Evolutionary conservation across 805 yeast genomes (phyloP), one percentile per base, ranked within the genome.

Genomic region (Pichia ethanolica): DNA sequence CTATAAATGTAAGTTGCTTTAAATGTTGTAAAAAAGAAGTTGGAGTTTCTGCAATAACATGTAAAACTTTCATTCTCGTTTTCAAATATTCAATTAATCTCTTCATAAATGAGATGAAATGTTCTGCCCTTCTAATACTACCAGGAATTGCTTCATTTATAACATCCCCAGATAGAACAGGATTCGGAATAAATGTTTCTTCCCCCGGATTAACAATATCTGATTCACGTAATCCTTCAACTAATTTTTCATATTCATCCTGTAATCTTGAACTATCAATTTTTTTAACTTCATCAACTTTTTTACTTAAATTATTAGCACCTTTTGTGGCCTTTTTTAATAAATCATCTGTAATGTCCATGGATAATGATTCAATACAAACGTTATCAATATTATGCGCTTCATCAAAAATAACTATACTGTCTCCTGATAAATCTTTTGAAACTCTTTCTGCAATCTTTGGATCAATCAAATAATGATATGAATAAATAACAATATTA

Each of bases 371-470:
- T 66, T 93, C 99, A 50, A 93, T 93, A 71, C 99, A 93, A 50
- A 93, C 99, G 73, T 93, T 93, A 74, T 93, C 99, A 49, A 93
- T 93, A 69, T 93, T 93, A 67, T 93, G 99, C 44, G 99, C 99
- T 71, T 93, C 99, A 70, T 93, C 99, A 63, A 93, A 93, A 38
- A 93, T 95, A 53, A 93, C 86, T 52, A 93, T 93, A 48, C 95
- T 79, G 61, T 93, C 98, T 57, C 89, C 88, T 20, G 96, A 86
- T 45, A 93, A 76, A 62, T 93, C 98, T 54, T 77, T 80, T 5
- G 97, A 89, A 25, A 93, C 99, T 53, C 99, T 74, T 56, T 89
- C 97, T 2, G 98, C 93, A 65, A 93, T 93, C 63, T 93, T 93
- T 25, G 99, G 99, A 64, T 93, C 99, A 57, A 93, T 73, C 50